Evolutionary conservation across 805 yeast genomes (phyloP).

Genomic region (Candida dendrica): DNA sequence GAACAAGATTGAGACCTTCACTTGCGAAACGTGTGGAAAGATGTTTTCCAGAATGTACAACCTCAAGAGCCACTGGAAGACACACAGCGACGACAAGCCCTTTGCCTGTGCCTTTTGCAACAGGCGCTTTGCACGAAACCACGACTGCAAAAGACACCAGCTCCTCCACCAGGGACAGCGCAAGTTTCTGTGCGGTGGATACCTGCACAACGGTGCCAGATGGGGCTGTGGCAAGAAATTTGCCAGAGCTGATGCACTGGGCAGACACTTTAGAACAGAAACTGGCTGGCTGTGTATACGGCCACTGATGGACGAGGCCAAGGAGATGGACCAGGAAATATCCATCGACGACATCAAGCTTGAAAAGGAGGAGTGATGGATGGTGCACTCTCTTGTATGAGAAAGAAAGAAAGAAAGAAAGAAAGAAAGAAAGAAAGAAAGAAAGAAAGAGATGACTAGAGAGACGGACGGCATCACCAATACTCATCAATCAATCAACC

Average conservation of each 20-base stretch:
- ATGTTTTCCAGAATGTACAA: conserved; percentile 75
- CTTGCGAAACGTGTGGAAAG: conserved; percentile 66
- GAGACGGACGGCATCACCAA: no score
- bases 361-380: background rate
- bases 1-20: conserved; percentile 14
- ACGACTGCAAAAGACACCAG: conserved; percentile 73
- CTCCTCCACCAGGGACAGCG: conserved; percentile 67
- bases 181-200: conserved; percentile 62
- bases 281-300: conserved; percentile 64
- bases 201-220: conserved; percentile 45
- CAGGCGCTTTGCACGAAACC: conserved; percentile 68
- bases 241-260: conserved; percentile 72
- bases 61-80: conserved; percentile 68
- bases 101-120: conserved; percentile 57
- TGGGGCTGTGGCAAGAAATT: conserved; percentile 77
- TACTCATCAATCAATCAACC: no score
- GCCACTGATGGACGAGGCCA: conserved; percentile 54
- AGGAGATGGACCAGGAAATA: conserved; percentile 5
- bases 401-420: no score
- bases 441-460: no score
- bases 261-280: conserved; percentile 70
- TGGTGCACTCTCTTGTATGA: no score
- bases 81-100: conserved; percentile 72
- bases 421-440: no score
- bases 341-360: background rate